Base-by-base conservation (phyloP, 495 filamentous ascomycete species). In the Aspergillus nanangensis region DNA sequence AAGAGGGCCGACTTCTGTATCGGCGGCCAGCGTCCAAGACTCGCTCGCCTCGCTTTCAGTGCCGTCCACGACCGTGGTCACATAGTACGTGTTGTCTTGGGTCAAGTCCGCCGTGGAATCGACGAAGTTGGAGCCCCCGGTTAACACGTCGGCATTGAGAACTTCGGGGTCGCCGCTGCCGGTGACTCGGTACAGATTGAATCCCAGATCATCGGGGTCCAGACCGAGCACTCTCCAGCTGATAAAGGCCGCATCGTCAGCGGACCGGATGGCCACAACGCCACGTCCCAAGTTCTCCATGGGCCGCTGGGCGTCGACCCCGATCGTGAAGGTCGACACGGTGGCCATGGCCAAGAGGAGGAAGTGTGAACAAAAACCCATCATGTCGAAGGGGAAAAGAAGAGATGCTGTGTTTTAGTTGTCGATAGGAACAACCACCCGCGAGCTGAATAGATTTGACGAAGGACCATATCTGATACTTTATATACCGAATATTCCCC, bases 261-360 rank as follows among this genome's bases (percentile, higher is more conserved):
- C 15, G 14, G 45, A 10, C 8, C 45, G 45, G 0, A 48, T 19
- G 14, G 45, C 45, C 8, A 41, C 45, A n/a, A 48, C 37, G 19
- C 45, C 45, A 5, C 45, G 45, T 24, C 45, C 45, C 5, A 48
- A 38, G 45, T 41, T 48, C 11, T 48, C 45, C 22, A 41, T 33
- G 3, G 45, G 45, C 7, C 45, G 45, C n/a, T n/a, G n/a, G n/a
- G n/a, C n/a, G n/a, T n/a, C n/a, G n/a, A n/a, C n/a, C n/a, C n/a
- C n/a, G n/a, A n/a, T n/a, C n/a, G n/a, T n/a, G n/a, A n/a, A n/a
- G n/a, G n/a, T n/a, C n/a, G n/a, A n/a, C n/a, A n/a, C n/a, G n/a
- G n/a, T n/a, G n/a, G n/a, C n/a, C n/a, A n/a, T n/a, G n/a, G n/a
- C n/a, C n/a, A n/a, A n/a, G n/a, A n/a, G n/a, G n/a, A n/a, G n/a